Conservation (phyloP, 2,329 filamentous ascomycete species). For the Colletotrichum melonis region DNA sequence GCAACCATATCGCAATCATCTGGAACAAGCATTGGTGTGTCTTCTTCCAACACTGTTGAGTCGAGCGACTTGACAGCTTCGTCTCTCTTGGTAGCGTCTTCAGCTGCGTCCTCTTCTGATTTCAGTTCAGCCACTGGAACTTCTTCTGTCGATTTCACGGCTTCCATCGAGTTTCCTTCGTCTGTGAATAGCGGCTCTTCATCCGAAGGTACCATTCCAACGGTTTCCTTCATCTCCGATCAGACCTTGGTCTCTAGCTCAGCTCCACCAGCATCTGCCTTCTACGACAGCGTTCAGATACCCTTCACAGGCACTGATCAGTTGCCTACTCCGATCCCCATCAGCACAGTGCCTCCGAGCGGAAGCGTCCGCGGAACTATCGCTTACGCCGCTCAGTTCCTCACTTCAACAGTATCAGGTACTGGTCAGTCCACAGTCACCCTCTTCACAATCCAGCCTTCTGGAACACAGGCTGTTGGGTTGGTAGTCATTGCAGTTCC, state of each 20-base stretch:
- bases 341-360: constrained; percentile 10
- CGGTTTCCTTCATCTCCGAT: background rate
- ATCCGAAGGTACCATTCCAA: background rate
- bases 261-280: background rate
- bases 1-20: background rate
- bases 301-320: background rate
- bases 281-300: background rate
- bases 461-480: constrained; percentile 10
- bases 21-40: background rate
- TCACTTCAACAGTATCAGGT: background rate
- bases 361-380: background rate
- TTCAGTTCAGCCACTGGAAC: background rate
- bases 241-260: background rate
- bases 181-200: background rate
- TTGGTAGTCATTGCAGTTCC: background rate
- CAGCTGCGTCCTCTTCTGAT: background rate
- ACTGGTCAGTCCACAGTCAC: background rate
- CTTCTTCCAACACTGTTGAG: too few relatives aligned
- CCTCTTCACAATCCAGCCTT: background rate
- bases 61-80: background rate
- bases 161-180: background rate
- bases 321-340: background rate
- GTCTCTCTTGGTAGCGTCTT: background rate
- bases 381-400: background rate
- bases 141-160: background rate